Evolutionary conservation across 768 basidiomycete species (phyloP).

Genomic region (Mycena metata): DNA sequence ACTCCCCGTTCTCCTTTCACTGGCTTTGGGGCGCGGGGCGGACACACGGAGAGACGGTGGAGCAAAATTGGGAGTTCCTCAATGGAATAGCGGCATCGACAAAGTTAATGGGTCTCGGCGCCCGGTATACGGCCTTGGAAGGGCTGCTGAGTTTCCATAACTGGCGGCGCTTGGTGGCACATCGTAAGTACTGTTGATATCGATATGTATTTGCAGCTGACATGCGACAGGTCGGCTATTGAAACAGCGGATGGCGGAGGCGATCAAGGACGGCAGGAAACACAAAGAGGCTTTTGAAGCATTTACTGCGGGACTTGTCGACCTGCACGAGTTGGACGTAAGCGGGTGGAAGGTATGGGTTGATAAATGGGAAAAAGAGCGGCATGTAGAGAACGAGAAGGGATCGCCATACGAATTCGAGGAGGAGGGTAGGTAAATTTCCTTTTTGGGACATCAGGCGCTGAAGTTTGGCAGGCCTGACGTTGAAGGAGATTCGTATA

Average conservation of each 20-base stretch:
- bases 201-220: background rate
- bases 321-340: too few relatives aligned
- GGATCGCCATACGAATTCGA: slow-evolving; percentile 2
- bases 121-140: background rate
- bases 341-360: slow-evolving; percentile 11
- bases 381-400: background rate
- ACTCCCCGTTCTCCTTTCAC: slow-evolving; percentile 12
- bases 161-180: background rate
- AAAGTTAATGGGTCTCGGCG: slow-evolving; percentile 37
- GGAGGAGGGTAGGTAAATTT: too few relatives aligned
- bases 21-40: slow-evolving; percentile 30
- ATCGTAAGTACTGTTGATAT: background rate
- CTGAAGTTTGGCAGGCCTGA: too few relatives aligned
- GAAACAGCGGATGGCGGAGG: background rate
- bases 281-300: slow-evolving; percentile 1
- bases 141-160: background rate
- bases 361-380: background rate
- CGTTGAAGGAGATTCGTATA: too few relatives aligned
- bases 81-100: slow-evolving; percentile 34
- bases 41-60: slow-evolving; percentile 41
- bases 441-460: too few relatives aligned
- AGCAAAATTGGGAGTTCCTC: slow-evolving; percentile 37
- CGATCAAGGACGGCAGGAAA: slow-evolving; percentile 36
- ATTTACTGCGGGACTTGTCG: background rate
- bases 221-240: background rate